These are phyloP conservation scores for Botrytis galanthina DNA, from an alignment of 2,329 filamentous ascomycete species.

Conservation along the genomic window DNA sequence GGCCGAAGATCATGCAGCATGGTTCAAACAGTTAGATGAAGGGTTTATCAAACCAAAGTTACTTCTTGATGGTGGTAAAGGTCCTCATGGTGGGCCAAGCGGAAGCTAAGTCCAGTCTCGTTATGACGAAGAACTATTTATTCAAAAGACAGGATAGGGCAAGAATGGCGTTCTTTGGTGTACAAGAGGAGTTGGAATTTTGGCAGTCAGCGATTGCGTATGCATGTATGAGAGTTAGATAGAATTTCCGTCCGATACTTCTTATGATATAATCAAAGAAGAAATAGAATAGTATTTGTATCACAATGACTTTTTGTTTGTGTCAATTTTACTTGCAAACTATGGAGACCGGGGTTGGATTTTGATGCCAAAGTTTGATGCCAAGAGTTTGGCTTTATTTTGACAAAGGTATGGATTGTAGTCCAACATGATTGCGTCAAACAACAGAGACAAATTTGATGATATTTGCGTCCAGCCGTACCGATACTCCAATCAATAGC, in stretches of 20 bases:
- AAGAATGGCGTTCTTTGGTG: constrained; percentile 17
- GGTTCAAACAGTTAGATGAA: constrained; percentile 92
- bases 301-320: background rate
- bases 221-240: constrained; percentile 7
- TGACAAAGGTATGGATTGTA: background rate
- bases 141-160: constrained; percentile 19
- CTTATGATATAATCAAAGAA: background rate
- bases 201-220: background rate
- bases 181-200: constrained; percentile 13
- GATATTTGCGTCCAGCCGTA: background rate
- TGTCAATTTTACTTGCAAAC: background rate
- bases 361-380: background rate
- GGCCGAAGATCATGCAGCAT: constrained; percentile 81
- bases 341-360: background rate
- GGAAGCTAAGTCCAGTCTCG: constrained; percentile 2
- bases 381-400: background rate
- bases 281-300: background rate
- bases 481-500: background rate
- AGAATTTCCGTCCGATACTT: background rate
- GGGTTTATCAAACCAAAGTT: constrained; percentile 93
- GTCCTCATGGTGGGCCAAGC: constrained; percentile 33
- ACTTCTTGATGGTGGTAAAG: constrained; percentile 66
- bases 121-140: background rate
- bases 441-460: background rate
- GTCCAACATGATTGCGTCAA: background rate